Percentiles rank a stretch among this genome's conserved stretches.
Evolutionary conservation across 2,329 filamentous ascomycete species (phyloP).

Genomic region (Rachicladosporium sp.): DNA sequence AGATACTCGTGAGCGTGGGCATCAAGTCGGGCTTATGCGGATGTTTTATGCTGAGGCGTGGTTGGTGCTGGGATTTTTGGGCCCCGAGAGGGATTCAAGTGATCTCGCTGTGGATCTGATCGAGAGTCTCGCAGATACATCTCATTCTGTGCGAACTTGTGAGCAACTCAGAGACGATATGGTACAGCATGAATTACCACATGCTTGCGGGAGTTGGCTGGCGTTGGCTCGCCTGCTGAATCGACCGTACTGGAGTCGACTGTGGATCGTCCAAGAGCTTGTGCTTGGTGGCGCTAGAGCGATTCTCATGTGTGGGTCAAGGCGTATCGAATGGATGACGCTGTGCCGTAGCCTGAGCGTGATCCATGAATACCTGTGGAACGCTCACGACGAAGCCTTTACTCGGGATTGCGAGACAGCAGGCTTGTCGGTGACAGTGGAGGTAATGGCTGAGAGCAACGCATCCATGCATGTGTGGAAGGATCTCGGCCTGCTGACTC

Average conservation of each 20-base stretch:
- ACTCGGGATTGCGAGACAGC: not conserved
- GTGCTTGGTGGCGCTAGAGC: not conserved
- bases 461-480: too few relatives aligned
- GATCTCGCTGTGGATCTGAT: not conserved
- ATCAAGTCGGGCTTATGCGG: not conserved
- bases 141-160: not conserved
- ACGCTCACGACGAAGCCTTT: not conserved
- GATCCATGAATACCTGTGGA: not conserved
- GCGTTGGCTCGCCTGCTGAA: not conserved
- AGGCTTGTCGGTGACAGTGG: not conserved
- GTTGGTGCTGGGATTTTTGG: not conserved
- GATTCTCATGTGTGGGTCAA: not conserved
- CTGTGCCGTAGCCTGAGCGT: too few relatives aligned
- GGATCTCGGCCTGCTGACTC: not conserved
- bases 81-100: not conserved
- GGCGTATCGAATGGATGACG: not conserved
- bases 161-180: not conserved
- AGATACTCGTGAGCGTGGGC: not conserved
- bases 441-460: not conserved
- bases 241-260: not conserved
- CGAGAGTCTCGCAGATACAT: not conserved
- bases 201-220: not conserved
- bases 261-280: slow-evolving; percentile 1
- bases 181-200: not conserved
- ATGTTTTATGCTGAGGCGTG: not conserved